These are phyloP conservation scores for Symbiodinium natans DNA, from an alignment of 73 alveolate genomes.

Conservation along the genomic window DNA sequence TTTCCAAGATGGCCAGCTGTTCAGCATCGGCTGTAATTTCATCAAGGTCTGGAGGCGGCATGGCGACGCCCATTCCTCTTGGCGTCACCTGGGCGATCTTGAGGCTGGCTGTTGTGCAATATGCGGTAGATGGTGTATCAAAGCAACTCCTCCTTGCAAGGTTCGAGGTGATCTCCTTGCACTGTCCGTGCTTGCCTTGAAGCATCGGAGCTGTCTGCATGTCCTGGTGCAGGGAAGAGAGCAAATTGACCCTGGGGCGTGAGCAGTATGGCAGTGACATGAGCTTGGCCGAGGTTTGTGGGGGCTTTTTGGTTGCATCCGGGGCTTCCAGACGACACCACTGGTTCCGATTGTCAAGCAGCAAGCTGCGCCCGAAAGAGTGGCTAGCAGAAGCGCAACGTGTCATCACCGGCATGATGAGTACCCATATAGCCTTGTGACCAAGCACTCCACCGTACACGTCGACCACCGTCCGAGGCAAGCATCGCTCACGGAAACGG, in stretches of 20 bases:
- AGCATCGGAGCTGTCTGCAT: background rate
- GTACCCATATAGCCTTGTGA: background rate
- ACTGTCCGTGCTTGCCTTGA: slow-evolving; percentile 3
- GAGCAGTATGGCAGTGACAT: background rate
- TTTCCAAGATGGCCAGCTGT: slow-evolving; percentile 60
- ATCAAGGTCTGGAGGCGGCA: slow-evolving; percentile 55
- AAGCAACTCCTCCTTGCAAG: background rate
- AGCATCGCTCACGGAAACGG: background rate
- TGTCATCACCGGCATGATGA: background rate
- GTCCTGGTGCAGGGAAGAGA: background rate
- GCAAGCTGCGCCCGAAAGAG: slow-evolving; percentile 17
- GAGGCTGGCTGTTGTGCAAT: slow-evolving; percentile 20
- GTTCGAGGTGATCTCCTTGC: slow-evolving; percentile 56
- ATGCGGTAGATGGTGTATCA: background rate
- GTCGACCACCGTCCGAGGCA: background rate
- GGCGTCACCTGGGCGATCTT: slow-evolving; percentile 50
- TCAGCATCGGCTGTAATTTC: slow-evolving; percentile 83
- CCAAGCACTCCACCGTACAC: background rate
- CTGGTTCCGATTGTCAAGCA: slow-evolving; percentile 22
- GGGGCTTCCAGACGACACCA: slow-evolving; percentile 20
- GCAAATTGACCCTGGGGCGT: background rate
- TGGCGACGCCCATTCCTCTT: background rate
- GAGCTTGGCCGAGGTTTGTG: slow-evolving; percentile 39
- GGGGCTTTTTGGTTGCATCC: slow-evolving; percentile 44
- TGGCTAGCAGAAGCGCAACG: slow-evolving; percentile 34